Base-by-base conservation (phyloP, 1,139 yeast species). In the Hemisphaericaspora subhashii region DNA sequence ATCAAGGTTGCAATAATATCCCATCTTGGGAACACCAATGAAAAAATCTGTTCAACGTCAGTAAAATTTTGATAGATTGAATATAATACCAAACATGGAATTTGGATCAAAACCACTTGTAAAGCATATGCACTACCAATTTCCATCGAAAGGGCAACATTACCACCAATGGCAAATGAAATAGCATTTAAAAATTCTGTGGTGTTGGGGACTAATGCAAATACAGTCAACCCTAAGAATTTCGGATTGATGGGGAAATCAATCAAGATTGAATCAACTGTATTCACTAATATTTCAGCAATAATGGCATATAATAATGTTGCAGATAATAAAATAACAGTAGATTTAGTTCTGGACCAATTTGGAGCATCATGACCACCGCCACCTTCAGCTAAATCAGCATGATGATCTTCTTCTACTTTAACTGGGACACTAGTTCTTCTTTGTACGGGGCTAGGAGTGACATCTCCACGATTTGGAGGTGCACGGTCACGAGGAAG, bases 281-380 rank as follows among this genome's bases (percentile, higher is more conserved):
- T 89, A 55, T 87, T 90, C 27, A 92, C 98, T 45, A 92, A 69
- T 34, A 92, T 89, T 59, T 92, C 98, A 1, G 99, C 98, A 54
- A 92, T 90, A 17, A 89, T 66, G 0, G 98, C 98, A 60, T 92
- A 92, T 27, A 89, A 64, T 10, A 90, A 50, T 0, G 98, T 92
- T 0, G 98, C 95, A 3, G 86, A 77, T 11, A 92, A 68, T 37
- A 92, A 70, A 34, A 92, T 90, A n/a, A 85, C 77, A 0, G 96
- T 77, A 4, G 96, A 86, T 61, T 90, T 90, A 13, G 72, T 68
- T 52, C 94, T 74, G 10, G 96, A 84, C 99, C 99, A 92, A 57
- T 92, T 92, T 31, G 98, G 98, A 0, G 97, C 96, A 60, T 90
- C 98, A 52, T 92, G 98, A 0, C 95, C 95, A 4, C 86, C 84